phyloP scores from a whole-genome alignment of 495 filamentous ascomycete species.

The Rostrohypoxylon terebratum region DNA sequence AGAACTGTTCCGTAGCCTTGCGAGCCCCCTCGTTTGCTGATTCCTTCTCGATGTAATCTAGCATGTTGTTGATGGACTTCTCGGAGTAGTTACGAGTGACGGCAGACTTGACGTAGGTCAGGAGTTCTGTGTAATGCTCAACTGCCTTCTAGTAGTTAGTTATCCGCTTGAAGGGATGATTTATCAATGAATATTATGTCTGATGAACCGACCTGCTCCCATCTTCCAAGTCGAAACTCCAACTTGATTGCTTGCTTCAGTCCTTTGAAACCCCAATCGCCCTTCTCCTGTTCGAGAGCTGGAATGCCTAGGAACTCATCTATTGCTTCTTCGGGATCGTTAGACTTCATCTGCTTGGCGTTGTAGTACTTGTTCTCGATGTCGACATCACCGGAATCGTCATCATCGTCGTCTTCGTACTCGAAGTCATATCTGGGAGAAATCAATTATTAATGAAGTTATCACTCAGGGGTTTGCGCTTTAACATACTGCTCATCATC shows the following conservation, averaged over 20 bases:
- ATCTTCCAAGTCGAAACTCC: slow-evolving; percentile 88
- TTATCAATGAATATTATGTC: background rate
- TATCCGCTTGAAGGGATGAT: slow-evolving; percentile 3
- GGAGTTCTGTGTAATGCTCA: slow-evolving; percentile 93
- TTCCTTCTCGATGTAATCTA: slow-evolving; percentile 96
- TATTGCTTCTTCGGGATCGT: slow-evolving; percentile 87
- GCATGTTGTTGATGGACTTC: slow-evolving; percentile 99
- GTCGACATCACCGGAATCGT: slow-evolving; percentile 87
- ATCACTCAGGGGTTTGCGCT: background rate
- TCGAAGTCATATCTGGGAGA: slow-evolving; percentile 88
- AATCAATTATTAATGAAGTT: slow-evolving; percentile 26
- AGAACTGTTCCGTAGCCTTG: slow-evolving; percentile 94
- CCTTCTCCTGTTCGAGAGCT: slow-evolving; percentile 84
- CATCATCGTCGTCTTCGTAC: slow-evolving; percentile 89
- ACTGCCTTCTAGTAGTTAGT: slow-evolving; percentile 72
- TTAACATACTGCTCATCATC: slow-evolving; percentile 80
- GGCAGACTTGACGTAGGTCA: slow-evolving; percentile 96
- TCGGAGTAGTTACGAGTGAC: slow-evolving; percentile 99
- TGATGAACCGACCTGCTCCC: slow-evolving; percentile 74
- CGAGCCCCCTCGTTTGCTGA: slow-evolving; percentile 83
- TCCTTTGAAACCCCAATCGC: slow-evolving; percentile 98
- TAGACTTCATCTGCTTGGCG: slow-evolving; percentile 93
- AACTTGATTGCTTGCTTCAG: slow-evolving; percentile 98
- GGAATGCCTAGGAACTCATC: slow-evolving; percentile 91
- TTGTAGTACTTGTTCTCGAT: slow-evolving; percentile 99